These are phyloP conservation scores for Epichloe bromicola DNA, from an alignment of 2,329 filamentous ascomycete species.

Conservation along the genomic window DNA sequence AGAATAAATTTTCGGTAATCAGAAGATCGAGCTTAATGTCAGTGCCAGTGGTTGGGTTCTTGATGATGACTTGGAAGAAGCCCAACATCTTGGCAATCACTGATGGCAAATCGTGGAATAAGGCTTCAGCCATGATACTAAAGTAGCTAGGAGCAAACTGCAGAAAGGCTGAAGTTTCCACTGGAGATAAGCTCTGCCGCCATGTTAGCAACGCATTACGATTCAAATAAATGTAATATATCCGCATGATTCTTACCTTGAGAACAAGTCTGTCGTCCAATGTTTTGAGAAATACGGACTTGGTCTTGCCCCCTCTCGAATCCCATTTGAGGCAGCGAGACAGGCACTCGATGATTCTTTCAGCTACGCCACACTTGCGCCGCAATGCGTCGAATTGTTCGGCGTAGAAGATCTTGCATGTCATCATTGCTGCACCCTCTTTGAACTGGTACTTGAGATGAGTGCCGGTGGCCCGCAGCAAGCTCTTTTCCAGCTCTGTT, in stretches of 20 bases:
- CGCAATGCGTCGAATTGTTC: constrained; percentile 95
- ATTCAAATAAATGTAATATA: too few relatives aligned
- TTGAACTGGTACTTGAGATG: constrained; percentile 95
- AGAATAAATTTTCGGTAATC: constrained; percentile 96
- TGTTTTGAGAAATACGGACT: constrained; percentile 93
- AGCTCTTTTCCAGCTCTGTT: constrained; percentile 68
- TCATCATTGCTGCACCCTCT: constrained; percentile 85
- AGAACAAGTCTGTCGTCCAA: constrained; percentile 87
- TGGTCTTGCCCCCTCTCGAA: constrained; percentile 94
- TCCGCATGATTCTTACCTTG: constrained; percentile 37
- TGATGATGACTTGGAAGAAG: constrained; percentile 95
- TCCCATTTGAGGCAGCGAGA: constrained; percentile 97
- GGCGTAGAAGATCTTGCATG: constrained; percentile 97
- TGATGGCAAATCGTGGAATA: constrained; percentile 89
- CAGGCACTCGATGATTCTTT: constrained; percentile 88
- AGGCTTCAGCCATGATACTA: constrained; percentile 86
- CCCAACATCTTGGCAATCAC: constrained; percentile 99
- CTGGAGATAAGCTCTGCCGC: constrained; percentile 60
- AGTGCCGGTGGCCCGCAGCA: constrained; percentile 74
- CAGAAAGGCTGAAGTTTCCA: constrained; percentile 88
- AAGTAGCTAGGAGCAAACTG: constrained; percentile 96
- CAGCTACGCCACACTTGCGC: constrained; percentile 81
- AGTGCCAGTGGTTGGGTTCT: constrained; percentile 79
- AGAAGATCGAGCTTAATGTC: constrained; percentile 92
- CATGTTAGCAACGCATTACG: constrained; percentile 7